Percentiles rank a stretch among this genome's conserved stretches.
Evolutionary conservation across 2,329 filamentous ascomycete genomes (phyloP).

Genomic region (Penicillium sp.): DNA sequence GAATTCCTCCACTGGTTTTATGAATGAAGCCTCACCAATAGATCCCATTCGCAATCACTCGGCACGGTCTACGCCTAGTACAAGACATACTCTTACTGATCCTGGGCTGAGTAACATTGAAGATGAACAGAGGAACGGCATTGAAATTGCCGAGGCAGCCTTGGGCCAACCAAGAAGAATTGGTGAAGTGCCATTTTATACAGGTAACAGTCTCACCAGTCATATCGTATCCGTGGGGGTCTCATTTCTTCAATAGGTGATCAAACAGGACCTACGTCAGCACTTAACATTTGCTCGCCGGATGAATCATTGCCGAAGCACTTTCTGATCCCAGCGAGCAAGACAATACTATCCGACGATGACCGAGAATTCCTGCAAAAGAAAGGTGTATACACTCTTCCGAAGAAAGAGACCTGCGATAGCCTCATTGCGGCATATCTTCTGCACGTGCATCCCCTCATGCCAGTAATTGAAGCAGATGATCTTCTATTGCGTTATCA

Average conservation of each 20-base stretch:
- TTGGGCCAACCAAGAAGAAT: constrained; percentile 16
- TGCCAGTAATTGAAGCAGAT: constrained; percentile 37
- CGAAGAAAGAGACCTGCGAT: constrained; percentile 28
- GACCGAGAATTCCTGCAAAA: constrained; percentile 25
- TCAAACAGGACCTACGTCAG: constrained; percentile 20
- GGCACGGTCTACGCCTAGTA: background rate
- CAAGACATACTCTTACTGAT: background rate
- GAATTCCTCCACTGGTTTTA: background rate
- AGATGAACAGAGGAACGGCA: constrained; percentile 23
- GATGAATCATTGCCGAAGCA: constrained; percentile 20
- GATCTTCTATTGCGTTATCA: constrained; percentile 29
- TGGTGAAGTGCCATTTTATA: constrained; percentile 26
- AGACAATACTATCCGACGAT: constrained; percentile 12
- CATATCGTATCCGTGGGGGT: background rate
- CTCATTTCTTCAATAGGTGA: constrained; percentile 15
- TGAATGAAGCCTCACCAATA: background rate
- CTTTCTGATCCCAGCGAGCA: constrained; percentile 17
- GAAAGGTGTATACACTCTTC: constrained; percentile 38
- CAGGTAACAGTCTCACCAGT: constrained; percentile 11
- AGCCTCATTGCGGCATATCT: constrained; percentile 38
- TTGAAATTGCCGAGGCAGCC: constrained; percentile 26
- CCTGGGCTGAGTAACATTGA: constrained; percentile 5
- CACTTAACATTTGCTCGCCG: constrained; percentile 20
- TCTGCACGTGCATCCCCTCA: constrained; percentile 38
- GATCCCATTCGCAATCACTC: too few relatives aligned